phyloP scores from a whole-genome alignment of 2,329 filamentous ascomycete species.

The Aspergillus ochraceoroseus region DNA sequence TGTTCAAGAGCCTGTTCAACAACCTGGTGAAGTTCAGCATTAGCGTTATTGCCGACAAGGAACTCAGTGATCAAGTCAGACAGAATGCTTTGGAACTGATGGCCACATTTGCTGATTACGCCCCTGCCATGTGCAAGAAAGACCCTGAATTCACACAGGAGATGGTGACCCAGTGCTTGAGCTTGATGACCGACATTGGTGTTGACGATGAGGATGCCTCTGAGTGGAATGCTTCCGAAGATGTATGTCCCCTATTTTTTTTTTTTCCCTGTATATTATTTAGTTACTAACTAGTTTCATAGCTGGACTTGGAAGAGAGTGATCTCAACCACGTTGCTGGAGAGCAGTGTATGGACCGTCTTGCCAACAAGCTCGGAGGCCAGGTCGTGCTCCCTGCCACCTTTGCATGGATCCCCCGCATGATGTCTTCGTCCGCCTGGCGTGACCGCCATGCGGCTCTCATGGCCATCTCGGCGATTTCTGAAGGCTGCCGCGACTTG shows the following conservation, averaged over 20 bases:
- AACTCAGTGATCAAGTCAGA: conserved; percentile 79
- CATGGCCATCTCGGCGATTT: conserved; percentile 98
- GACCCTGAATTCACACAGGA: conserved; percentile 86
- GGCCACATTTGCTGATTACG: conserved; percentile 95
- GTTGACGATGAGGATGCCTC: conserved; percentile 89
- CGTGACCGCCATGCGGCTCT: conserved; percentile 91
- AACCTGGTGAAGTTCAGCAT: conserved; percentile 90
- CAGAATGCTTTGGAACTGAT: conserved; percentile 96
- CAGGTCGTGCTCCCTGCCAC: conserved; percentile 85
- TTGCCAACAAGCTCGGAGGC: conserved; percentile 97
- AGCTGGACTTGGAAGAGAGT: conserved; percentile 92
- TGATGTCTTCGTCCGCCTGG: conserved; percentile 96
- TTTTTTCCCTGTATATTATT: conserved; percentile 3
- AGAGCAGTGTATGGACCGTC: conserved; percentile 95
- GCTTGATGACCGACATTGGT: conserved; percentile 95
- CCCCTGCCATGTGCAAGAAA: conserved; percentile 90
- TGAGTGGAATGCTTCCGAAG: conserved; percentile 90
- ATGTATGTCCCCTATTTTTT: conserved; percentile 54
- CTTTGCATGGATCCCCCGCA: conserved; percentile 93
- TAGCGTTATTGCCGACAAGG: conserved; percentile 92
- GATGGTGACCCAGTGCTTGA: conserved; percentile 98
- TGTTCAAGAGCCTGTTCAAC: conserved; percentile 94
- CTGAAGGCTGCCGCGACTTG: conserved; percentile 89
- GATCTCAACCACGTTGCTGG: conserved; percentile 96
- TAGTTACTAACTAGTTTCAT: conserved; percentile 23